Evolutionary conservation across 306 rosid genomes (phyloP).

Genomic region (Cercis canadensis): DNA sequence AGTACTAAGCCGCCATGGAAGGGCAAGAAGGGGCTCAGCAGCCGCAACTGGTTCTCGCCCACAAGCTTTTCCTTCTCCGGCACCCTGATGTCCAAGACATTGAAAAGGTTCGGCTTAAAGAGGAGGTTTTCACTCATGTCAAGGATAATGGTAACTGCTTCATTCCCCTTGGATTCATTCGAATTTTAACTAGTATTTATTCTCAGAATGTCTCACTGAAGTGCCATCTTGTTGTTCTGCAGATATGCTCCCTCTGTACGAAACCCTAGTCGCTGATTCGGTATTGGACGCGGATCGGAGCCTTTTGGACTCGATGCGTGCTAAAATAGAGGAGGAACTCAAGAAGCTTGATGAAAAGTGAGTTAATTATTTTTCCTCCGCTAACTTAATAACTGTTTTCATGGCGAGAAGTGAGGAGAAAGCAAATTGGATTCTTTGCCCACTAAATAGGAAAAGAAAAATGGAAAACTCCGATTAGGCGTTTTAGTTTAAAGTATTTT

Average conservation of each 20-base stretch:
- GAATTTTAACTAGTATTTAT: background rate
- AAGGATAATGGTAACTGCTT: slow-evolving; percentile 68
- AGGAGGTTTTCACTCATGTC: slow-evolving; percentile 73
- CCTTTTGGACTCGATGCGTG: slow-evolving; percentile 73
- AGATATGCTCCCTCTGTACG: slow-evolving; percentile 88
- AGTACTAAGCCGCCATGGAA: slow-evolving; percentile 58
- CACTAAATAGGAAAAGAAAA: background rate
- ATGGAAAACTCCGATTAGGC: background rate
- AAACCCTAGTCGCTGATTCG: slow-evolving; percentile 75
- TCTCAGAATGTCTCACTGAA: background rate
- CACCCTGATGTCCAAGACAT: slow-evolving; percentile 87
- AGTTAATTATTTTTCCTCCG: slow-evolving; percentile 36
- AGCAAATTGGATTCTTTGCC: background rate
- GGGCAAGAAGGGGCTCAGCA: slow-evolving; percentile 85
- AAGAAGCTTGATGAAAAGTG: slow-evolving; percentile 91
- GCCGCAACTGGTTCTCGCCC: slow-evolving; percentile 78
- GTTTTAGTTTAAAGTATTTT: background rate
- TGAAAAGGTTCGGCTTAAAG: slow-evolving; percentile 81
- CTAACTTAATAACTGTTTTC: background rate
- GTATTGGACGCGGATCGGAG: slow-evolving; percentile 74
- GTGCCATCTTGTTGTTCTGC: background rate
- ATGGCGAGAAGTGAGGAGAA: background rate
- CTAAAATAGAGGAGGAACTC: slow-evolving; percentile 74
- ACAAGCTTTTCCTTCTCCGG: slow-evolving; percentile 82
- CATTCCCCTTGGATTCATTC: background rate